Evolutionary conservation across 2,329 filamentous ascomycete species (phyloP).

Genomic region (Teratosphaeria epicoccoides): DNA sequence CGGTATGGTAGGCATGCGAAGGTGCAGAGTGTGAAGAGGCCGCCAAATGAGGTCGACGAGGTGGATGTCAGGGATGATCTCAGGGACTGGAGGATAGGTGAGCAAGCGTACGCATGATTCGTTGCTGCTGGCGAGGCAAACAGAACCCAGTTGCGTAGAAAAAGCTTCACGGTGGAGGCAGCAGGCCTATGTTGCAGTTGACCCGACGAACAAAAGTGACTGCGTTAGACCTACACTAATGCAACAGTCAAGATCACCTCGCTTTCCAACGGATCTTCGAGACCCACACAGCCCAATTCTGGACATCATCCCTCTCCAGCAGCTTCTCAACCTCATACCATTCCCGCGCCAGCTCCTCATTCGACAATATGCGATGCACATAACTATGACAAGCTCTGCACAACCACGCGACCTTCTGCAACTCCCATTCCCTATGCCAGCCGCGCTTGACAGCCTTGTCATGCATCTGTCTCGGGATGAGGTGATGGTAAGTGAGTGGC

Average conservation of each 20-base stretch:
- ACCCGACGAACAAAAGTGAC: too few relatives aligned
- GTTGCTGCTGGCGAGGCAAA: too few relatives aligned
- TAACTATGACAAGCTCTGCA: slow-evolving; percentile 76
- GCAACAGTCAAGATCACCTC: slow-evolving; percentile 23
- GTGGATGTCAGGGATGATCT: slow-evolving; percentile 39
- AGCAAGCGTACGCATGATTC: slow-evolving; percentile 12
- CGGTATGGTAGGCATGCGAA: slow-evolving; percentile 31
- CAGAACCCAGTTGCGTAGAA: too few relatives aligned
- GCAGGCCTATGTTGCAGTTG: too few relatives aligned
- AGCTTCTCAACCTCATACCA: slow-evolving; percentile 66
- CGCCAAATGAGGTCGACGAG: slow-evolving; percentile 37
- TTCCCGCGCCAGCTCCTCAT: slow-evolving; percentile 65
- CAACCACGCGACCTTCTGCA: slow-evolving; percentile 76
- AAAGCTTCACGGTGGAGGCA: too few relatives aligned
- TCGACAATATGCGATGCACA: slow-evolving; percentile 63
- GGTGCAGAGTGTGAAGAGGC: slow-evolving; percentile 18
- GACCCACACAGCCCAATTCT: slow-evolving; percentile 63
- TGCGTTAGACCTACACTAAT: too few relatives aligned
- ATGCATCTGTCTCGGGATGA: slow-evolving; percentile 71
- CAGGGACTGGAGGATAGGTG: slow-evolving; percentile 34
- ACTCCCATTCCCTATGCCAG: slow-evolving; percentile 64
- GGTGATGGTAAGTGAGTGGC: slow-evolving; percentile 69
- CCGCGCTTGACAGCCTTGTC: slow-evolving; percentile 64
- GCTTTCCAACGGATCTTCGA: slow-evolving; percentile 64
- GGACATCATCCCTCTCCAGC: slow-evolving; percentile 59